Base-by-base conservation (phyloP, 768 basidiomycete species). In the Hirschioporus abietinus region DNA sequence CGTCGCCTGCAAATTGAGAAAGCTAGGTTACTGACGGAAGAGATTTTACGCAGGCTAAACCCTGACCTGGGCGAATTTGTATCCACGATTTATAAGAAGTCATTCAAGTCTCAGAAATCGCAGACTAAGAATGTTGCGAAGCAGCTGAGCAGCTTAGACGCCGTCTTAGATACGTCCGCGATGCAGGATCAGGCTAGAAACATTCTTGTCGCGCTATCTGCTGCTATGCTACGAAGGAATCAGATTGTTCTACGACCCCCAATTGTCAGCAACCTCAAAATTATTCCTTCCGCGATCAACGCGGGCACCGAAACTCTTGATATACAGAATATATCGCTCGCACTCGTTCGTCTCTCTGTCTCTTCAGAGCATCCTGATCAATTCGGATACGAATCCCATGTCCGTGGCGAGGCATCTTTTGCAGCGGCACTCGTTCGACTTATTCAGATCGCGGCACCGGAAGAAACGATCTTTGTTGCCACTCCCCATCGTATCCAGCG, bases 31-130 rank as follows among this genome's bases (percentile, higher is more conserved):
- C 23, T 23, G 57, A 64, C 26, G 12, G 26, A 63, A 24, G 2
- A 30, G 30, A 30, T 57, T 23, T 64, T 24, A 34, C 58, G 0
- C 62, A 84, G 83, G 59, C 72, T 85, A 60, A 85, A 84, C 66
- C 79, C 82, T 1, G 84, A 85, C 66, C 74, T 85, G 9, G 82
- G 82, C n/a, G 81, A 82, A 63, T 85, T 84, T 68, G 80, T 85
- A 4, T 81, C 82, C 0, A 84, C 81, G 0, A 85, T 84, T 26
- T 85, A 85, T 68, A 77, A 79, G 4, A 74, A 79, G 34, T 76
- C 78, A 26, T 84, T 84, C 71, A 82, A 79, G 66, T 77, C 82
- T 0, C 82, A 83, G 73, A 85, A 83, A 66, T 71, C 75, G 1
- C 83, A 84, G 69, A 74, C 78, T 7, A 74, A 75, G 9, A 76